A percentile compares a stretch with the other conserved stretches of the same genome.
Conservation (phyloP, 2,329 filamentous ascomycete species). For the Cladosporium colombiae region DNA sequence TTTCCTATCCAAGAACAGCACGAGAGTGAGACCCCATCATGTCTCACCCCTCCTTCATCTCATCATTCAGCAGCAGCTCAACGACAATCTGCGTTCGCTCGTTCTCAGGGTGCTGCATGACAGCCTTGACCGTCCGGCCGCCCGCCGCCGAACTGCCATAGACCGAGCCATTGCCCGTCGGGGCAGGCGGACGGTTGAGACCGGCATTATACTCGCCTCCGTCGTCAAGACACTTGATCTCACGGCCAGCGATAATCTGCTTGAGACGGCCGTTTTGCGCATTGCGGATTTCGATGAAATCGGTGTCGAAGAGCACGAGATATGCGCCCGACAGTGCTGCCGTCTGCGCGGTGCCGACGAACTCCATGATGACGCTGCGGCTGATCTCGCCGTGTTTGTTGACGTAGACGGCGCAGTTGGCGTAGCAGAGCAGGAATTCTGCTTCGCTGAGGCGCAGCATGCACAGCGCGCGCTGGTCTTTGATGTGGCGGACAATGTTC, state of each 20-base stretch:
- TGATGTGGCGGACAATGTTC: conserved; percentile 81
- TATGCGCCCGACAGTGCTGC: conserved; percentile 91
- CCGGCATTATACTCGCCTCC: conserved; percentile 63
- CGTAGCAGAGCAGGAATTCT: conserved; percentile 87
- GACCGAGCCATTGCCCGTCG: conserved; percentile 36
- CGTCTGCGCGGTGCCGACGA: conserved; percentile 86
- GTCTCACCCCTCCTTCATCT: conserved; percentile 43
- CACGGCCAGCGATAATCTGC: conserved; percentile 89
- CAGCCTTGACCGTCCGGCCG: conserved; percentile 83
- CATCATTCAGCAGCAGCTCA: conserved; percentile 90
- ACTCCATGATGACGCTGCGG: conserved; percentile 95
- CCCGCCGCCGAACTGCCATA: conserved; percentile 32
- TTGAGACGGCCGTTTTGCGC: conserved; percentile 91
- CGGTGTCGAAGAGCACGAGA: conserved; percentile 87
- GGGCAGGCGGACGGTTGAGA: conserved; percentile 26
- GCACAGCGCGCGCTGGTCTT: conserved; percentile 79
- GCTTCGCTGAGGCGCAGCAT: conserved; percentile 95
- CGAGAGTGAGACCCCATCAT: neutral
- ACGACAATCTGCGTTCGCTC: conserved; percentile 83
- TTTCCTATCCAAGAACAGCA: neutral
- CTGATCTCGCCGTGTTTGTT: conserved; percentile 97
- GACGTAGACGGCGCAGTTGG: conserved; percentile 95
- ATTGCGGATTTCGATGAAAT: conserved; percentile 96
- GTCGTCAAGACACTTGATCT: conserved; percentile 88
- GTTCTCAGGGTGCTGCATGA: conserved; percentile 89